Evolutionary conservation across 192 early-diverging fungal genomes (phyloP), one percentile per base, ranked within the genome.

Genomic region (Phlyctochytrium bullatum): DNA sequence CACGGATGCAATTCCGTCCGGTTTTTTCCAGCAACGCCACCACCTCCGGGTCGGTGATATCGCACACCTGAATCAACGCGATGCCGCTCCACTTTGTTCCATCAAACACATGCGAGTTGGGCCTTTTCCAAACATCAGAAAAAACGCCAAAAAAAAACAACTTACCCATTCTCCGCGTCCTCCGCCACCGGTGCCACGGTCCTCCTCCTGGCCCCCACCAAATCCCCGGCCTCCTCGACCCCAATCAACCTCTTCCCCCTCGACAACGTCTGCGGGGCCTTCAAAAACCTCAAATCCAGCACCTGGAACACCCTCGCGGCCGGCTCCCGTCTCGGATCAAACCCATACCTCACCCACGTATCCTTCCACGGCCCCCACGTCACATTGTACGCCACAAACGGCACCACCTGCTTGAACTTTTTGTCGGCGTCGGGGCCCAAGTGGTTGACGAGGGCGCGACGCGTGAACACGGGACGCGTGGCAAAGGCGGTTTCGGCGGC

Each of bases 271-370:
- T 32, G 32, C 6, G 66, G 62, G 1, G 53, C 24, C 65, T 77
- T 80, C 23, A 75, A 32, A 27, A 64, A 67, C 36, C 78, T 58
- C 59, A 80, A 64, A 14, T 67, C 64, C 3, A 80, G 27, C 6
- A 77, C 60, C 61, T 80, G 78, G 51, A 62, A 72, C 12, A 75
- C 34, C 20, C 75, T 28, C 23, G 73, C 70, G 20, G 66, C 66
- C 34, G n/a, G 30, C 20, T 80, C 75, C 28, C 23, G 14, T 47
- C 75, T 25, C 35, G 75, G 75, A 53, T 80, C 75, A 59, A 75
- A 80, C 24, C 78, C 78, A 69, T 77, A 80, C 34, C 71, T 36
- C 1, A 71, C 52, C 78, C 78, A 80, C n/a, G 27, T 35, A 16
- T 78, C 75, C 14, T 67, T 58, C 74, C 74, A 80, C 34, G 75